Percentiles rank a stretch among this genome's conserved stretches.
phyloP scores from a whole-genome alignment of 2,329 filamentous ascomycete species.

The Cadophora malorum region DNA sequence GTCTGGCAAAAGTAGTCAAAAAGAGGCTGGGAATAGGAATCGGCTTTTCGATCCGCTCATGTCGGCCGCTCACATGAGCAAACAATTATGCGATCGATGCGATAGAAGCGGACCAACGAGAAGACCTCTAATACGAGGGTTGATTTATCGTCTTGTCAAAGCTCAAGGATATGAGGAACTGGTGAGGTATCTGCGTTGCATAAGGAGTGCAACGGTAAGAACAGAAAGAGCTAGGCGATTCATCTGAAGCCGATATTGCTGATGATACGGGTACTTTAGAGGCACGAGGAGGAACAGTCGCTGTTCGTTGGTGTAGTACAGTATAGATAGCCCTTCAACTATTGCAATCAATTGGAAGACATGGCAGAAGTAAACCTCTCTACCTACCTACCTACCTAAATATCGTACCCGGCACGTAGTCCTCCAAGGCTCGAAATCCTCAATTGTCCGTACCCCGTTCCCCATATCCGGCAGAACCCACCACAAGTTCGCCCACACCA shows the following conservation, averaged over 20 bases:
- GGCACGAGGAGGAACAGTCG: too few relatives aligned
- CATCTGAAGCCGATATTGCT: not conserved
- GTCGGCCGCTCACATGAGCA: not conserved
- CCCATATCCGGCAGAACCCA: not conserved
- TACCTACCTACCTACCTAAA: too few relatives aligned
- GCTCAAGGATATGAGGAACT: too few relatives aligned
- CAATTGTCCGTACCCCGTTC: not conserved
- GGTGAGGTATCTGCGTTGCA: too few relatives aligned
- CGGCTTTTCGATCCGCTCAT: not conserved
- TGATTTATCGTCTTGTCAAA: not conserved
- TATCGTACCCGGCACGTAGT: too few relatives aligned
- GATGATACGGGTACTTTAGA: too few relatives aligned
- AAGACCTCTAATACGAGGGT: not conserved
- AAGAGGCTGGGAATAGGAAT: not conserved
- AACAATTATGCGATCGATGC: not conserved
- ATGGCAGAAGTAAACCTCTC: too few relatives aligned
- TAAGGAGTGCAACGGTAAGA: not conserved
- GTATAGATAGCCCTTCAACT: too few relatives aligned
- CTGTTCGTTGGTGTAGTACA: too few relatives aligned
- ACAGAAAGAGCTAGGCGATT: not conserved
- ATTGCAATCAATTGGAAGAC: too few relatives aligned
- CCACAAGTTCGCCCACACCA: too few relatives aligned
- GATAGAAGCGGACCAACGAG: not conserved
- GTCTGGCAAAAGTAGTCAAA: too few relatives aligned
- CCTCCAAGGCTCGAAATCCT: not conserved